Conservation (phyloP, 371 early-diverging fungal genomes). For the Saksenaea vasiformis region DNA sequence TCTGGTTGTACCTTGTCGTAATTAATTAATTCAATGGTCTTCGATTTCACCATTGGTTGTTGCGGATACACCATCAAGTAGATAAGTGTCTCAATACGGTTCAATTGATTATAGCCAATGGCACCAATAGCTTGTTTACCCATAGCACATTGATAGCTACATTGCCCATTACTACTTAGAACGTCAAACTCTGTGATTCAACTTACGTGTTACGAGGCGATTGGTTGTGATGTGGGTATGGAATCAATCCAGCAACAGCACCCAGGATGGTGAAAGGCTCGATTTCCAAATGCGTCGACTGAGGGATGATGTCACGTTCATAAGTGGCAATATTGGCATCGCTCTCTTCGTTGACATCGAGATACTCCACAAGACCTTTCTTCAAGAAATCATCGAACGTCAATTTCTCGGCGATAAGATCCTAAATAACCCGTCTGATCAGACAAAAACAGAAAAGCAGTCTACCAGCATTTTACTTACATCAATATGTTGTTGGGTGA, state of each 20-base stretch:
- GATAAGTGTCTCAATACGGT: conserved; percentile 96
- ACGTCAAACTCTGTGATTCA: not conserved
- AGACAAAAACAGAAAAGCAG: not conserved
- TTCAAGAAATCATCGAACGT: conserved; percentile 91
- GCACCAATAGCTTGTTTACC: conserved; percentile 99
- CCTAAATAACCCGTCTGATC: conserved; percentile 30
- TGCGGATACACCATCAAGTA: conserved; percentile 98
- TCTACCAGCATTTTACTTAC: conserved; percentile 15
- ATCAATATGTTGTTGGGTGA: conserved; percentile 76
- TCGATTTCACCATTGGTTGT: conserved; percentile 98
- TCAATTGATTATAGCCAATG: conserved; percentile 94
- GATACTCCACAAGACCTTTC: conserved; percentile 96
- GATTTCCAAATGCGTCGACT: conserved; percentile 98
- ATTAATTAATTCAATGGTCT: conserved; percentile 97
- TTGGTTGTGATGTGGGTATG: conserved; percentile 99
- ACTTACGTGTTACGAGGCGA: conserved; percentile 98
- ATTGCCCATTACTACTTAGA: not conserved
- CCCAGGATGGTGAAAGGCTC: conserved; percentile 98
- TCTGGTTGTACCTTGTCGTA: conserved; percentile 79
- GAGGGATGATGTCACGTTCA: conserved; percentile 77
- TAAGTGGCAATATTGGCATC: conserved; percentile 95
- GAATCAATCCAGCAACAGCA: conserved; percentile 98
- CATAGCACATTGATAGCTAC: conserved; percentile 97
- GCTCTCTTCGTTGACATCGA: conserved; percentile 99
- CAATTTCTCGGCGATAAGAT: conserved; percentile 63